These are phyloP conservation scores for Zoysia japonica DNA, from an alignment of 176 grass and related monocot species.

Conservation along the genomic window DNA sequence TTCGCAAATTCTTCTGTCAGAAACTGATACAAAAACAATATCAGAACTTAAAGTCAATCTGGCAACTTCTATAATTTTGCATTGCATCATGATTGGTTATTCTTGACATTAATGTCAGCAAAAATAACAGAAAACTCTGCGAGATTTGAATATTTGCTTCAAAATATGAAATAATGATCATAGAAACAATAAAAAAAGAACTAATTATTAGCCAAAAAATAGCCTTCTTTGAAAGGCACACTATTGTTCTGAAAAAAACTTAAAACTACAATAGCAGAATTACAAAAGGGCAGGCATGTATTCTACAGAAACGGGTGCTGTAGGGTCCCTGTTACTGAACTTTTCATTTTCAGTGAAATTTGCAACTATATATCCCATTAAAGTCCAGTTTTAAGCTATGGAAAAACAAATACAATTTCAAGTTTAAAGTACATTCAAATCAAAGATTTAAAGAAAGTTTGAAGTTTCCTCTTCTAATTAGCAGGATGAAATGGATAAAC, in stretches of 20 bases:
- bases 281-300: background rate
- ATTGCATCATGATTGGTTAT: constrained; percentile 10
- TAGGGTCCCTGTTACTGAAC: background rate
- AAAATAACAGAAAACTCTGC: background rate
- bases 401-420: constrained; percentile 5
- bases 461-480: background rate
- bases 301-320: background rate
- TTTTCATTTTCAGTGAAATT: background rate
- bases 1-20: constrained; percentile 42
- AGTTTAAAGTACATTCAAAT: background rate
- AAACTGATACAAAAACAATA: constrained; percentile 35
- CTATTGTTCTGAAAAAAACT: background rate
- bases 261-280: background rate
- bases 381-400: background rate
- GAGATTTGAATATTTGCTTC: background rate
- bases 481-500: constrained; percentile 4
- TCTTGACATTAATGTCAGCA: constrained; percentile 2
- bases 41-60: constrained; percentile 23
- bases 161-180: constrained; percentile 10
- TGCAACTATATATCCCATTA: background rate
- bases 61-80: constrained; percentile 9
- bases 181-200: background rate
- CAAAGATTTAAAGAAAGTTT: background rate
- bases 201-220: background rate
- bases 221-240: constrained; percentile 2